phyloP scores from a whole-genome alignment of 805 yeast genomes.

The Zygosaccharomyces rouxii region DNA sequence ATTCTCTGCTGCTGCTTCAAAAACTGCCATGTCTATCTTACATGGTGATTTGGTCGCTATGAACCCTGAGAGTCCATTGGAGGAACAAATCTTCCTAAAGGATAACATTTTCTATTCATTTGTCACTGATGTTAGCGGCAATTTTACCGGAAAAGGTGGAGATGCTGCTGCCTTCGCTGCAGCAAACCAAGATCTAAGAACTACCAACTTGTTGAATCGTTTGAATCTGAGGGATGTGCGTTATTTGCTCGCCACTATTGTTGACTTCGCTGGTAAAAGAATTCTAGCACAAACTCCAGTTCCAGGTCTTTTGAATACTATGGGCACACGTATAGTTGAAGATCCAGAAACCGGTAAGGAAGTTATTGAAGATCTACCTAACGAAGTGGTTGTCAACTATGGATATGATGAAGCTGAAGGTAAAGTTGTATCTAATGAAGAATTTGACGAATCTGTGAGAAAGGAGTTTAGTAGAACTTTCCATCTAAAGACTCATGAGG shows the following conservation, averaged over 20 bases:
- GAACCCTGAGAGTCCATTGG: slow-evolving; percentile 68
- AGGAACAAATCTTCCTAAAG: slow-evolving; percentile 63
- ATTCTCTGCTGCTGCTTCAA: slow-evolving; percentile 68
- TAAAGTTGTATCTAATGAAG: slow-evolving; percentile 45
- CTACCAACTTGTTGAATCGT: slow-evolving; percentile 64
- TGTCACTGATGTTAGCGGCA: slow-evolving; percentile 58
- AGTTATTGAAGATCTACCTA: slow-evolving; percentile 34
- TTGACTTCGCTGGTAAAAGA: slow-evolving; percentile 87
- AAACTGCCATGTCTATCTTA: slow-evolving; percentile 73
- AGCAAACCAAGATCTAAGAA: slow-evolving; percentile 70
- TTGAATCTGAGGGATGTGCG: slow-evolving; percentile 59
- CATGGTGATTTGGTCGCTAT: slow-evolving; percentile 71
- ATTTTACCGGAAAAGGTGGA: slow-evolving; percentile 66
- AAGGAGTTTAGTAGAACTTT: slow-evolving; percentile 61
- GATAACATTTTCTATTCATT: slow-evolving; percentile 85
- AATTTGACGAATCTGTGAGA: slow-evolving; percentile 53
- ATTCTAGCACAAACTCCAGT: slow-evolving; percentile 91
- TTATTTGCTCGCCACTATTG: slow-evolving; percentile 75
- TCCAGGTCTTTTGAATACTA: slow-evolving; percentile 60
- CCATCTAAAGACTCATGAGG: slow-evolving; percentile 70
- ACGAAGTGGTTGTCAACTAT: slow-evolving; percentile 55
- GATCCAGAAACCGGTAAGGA: slow-evolving; percentile 42
- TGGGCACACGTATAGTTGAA: slow-evolving; percentile 38
- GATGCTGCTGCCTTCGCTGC: slow-evolving; percentile 82
- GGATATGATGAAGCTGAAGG: slow-evolving; percentile 66